Conservation (phyloP, 345 rosid genomes). For the Odontarrhena argentea region DNA sequence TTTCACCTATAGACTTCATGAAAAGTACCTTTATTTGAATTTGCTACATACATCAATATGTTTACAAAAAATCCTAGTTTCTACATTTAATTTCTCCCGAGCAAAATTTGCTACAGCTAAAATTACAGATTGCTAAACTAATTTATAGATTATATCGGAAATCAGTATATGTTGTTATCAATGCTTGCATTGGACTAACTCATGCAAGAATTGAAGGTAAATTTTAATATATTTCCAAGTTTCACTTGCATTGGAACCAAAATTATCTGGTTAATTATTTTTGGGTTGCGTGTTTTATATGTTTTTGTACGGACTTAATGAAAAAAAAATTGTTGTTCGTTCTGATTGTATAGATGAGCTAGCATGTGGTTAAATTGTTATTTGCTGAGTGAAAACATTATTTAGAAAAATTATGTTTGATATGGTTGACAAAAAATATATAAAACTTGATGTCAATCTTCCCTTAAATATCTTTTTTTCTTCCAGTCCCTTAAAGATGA, state of each 20-base stretch:
- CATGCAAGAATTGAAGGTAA: constrained; percentile 62
- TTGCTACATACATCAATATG: too few species aligned
- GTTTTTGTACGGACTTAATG: not conserved
- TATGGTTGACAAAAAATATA: too few species aligned
- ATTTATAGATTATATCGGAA: too few species aligned
- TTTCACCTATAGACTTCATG: not conserved
- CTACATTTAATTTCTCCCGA: too few species aligned
- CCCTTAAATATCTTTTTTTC: too few species aligned
- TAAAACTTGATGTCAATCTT: not conserved
- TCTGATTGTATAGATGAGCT: not conserved
- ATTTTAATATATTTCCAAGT: constrained; percentile 34
- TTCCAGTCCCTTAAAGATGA: too few species aligned
- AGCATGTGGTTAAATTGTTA: not conserved
- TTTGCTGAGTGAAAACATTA: not conserved
- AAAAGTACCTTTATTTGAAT: not conserved
- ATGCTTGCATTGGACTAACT: constrained; percentile 28
- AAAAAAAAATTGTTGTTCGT: too few species aligned
- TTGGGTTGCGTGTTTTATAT: not conserved
- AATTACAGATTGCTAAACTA: too few species aligned
- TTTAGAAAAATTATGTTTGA: not conserved
- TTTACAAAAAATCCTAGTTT: too few species aligned
- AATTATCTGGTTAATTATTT: not conserved
- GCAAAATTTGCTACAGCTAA: too few species aligned
- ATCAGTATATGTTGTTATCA: too few species aligned
- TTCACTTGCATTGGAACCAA: not conserved